These are phyloP conservation scores for Cercospora beticola DNA, from an alignment of 2,329 filamentous ascomycete genomes.

Conservation along the genomic window DNA sequence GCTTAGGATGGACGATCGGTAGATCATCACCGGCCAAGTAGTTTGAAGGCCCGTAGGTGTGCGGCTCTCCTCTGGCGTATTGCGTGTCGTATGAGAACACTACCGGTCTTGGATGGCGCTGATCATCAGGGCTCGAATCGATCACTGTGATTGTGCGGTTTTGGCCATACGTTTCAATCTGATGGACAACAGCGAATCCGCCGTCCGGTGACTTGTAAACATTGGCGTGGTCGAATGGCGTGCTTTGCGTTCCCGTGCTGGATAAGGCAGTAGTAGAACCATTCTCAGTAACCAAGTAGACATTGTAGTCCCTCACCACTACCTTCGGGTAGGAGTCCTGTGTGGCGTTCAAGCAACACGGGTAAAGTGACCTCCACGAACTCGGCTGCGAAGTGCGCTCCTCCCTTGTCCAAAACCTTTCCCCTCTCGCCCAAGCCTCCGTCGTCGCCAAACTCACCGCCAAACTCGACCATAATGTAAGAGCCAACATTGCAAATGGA, in stretches of 20 bases:
- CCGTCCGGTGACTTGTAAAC: slow-evolving; percentile 6
- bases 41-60: neutral
- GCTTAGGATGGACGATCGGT: neutral
- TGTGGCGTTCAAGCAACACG: neutral
- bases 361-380: neutral
- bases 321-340: slow-evolving; percentile 1
- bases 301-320: slow-evolving; percentile 12
- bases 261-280: slow-evolving; percentile 2
- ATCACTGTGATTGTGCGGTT: slow-evolving; percentile 8
- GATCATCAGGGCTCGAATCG: slow-evolving; percentile 13
- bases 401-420: neutral
- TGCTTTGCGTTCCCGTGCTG: neutral
- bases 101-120: slow-evolving; percentile 4
- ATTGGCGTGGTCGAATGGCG: slow-evolving; percentile 1
- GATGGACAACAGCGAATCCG: slow-evolving; percentile 9
- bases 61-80: neutral
- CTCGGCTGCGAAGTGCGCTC: neutral
- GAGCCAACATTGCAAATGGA: neutral
- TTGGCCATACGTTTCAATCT: neutral
- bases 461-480: neutral
- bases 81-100: neutral
- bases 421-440: neutral
- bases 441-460: neutral
- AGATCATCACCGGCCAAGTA: slow-evolving; percentile 8
- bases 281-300: slow-evolving; percentile 1